Percentiles rank a stretch among this genome's conserved stretches.
phyloP scores from a whole-genome alignment of 352 stramenopile species.

The Globisporangium cederbergense region DNA sequence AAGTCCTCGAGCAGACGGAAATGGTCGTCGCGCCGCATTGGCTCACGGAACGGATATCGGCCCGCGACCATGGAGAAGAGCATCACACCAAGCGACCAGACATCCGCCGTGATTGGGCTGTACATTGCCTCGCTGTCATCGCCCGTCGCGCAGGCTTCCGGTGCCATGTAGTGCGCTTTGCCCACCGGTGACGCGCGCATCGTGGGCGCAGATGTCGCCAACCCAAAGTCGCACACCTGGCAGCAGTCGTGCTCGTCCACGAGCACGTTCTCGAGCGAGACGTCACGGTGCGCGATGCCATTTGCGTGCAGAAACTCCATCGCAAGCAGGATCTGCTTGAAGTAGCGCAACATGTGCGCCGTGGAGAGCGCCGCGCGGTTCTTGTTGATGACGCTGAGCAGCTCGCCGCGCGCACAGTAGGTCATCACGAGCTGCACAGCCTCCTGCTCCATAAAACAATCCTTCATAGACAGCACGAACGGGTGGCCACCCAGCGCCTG shows the following conservation, averaged over 20 bases:
- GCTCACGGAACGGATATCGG: slow-evolving; percentile 60
- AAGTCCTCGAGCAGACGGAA: slow-evolving; percentile 56
- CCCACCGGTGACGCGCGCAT: slow-evolving; percentile 47
- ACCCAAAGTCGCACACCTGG: slow-evolving; percentile 80
- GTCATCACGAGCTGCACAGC: slow-evolving; percentile 68
- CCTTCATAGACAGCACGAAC: slow-evolving; percentile 61
- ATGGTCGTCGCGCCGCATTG: slow-evolving; percentile 47
- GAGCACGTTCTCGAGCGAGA: slow-evolving; percentile 83
- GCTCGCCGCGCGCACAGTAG: slow-evolving; percentile 63
- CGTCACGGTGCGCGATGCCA: slow-evolving; percentile 75
- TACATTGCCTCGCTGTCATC: slow-evolving; percentile 28
- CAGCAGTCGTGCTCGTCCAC: slow-evolving; percentile 63
- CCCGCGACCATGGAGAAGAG: slow-evolving; percentile 69
- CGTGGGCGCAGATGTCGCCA: slow-evolving; percentile 35
- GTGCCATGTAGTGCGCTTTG: slow-evolving; percentile 81
- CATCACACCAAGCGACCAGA: slow-evolving; percentile 84
- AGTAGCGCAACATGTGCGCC: slow-evolving; percentile 46
- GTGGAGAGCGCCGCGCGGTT: slow-evolving; percentile 28
- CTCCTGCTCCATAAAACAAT: slow-evolving; percentile 61
- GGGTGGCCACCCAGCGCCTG: slow-evolving; percentile 57
- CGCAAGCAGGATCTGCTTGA: slow-evolving; percentile 57
- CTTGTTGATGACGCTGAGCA: slow-evolving; percentile 70
- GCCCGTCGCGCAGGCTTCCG: slow-evolving; percentile 45
- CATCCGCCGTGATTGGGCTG: slow-evolving; percentile 58
- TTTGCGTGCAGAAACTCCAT: slow-evolving; percentile 72